phyloP scores from a whole-genome alignment of 2,329 filamentous ascomycete species.

The Aureobasidium sp. region DNA sequence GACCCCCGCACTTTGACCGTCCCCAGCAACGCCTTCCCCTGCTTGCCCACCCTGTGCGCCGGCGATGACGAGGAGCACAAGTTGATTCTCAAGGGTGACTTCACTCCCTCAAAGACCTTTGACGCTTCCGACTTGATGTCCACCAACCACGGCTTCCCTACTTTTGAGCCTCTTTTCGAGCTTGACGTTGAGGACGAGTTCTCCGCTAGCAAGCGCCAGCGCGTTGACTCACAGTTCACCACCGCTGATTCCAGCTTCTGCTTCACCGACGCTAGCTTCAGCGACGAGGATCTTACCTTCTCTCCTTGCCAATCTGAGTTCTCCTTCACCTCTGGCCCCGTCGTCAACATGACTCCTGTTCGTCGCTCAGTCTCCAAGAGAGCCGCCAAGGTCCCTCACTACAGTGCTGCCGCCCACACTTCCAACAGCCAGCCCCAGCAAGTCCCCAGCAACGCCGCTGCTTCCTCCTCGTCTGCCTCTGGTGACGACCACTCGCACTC shows the following conservation, averaged over 20 bases:
- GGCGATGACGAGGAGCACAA: slow-evolving; percentile 37
- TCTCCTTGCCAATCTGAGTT: slow-evolving; percentile 15
- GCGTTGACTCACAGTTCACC: slow-evolving; percentile 49
- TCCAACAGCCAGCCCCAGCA: slow-evolving; percentile 27
- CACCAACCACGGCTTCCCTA: slow-evolving; percentile 51
- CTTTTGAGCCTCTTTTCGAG: slow-evolving; percentile 80
- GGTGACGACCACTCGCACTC: slow-evolving; percentile 19
- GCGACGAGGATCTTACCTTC: slow-evolving; percentile 52
- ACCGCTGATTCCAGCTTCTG: slow-evolving; percentile 60
- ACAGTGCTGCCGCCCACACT: slow-evolving; percentile 36
- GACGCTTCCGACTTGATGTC: slow-evolving; percentile 32
- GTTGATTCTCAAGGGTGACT: slow-evolving; percentile 40
- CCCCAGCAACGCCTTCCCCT: slow-evolving; percentile 47
- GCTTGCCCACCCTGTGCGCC: slow-evolving; percentile 52
- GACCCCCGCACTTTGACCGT: slow-evolving; percentile 87
- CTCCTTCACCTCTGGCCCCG: slow-evolving; percentile 13
- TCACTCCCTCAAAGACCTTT: slow-evolving; percentile 17
- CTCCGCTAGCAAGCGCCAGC: slow-evolving; percentile 60
- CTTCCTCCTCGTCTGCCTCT: slow-evolving; percentile 9
- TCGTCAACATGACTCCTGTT: slow-evolving; percentile 11
- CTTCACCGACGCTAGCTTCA: slow-evolving; percentile 65
- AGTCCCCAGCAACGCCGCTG: slow-evolving; percentile 21
- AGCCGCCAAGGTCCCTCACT: slow-evolving; percentile 28
- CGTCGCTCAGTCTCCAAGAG: slow-evolving; percentile 15
- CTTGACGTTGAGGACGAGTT: slow-evolving; percentile 80